Evolutionary conservation across 2,329 filamentous ascomycete genomes (phyloP).

Genomic region (Aspergillus phoenicis): DNA sequence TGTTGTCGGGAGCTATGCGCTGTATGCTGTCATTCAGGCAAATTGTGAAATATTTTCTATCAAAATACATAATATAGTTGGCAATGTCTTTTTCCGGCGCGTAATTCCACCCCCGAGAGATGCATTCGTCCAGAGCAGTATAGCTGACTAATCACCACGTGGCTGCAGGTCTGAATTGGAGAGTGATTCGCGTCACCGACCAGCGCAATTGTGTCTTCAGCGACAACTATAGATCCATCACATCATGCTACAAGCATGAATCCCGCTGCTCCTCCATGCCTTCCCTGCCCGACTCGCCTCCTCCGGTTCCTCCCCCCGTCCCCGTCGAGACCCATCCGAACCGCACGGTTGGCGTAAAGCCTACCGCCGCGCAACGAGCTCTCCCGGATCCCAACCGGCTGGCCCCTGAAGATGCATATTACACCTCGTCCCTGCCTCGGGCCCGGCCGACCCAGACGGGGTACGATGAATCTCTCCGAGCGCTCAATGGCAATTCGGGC

Average conservation of each 20-base stretch:
- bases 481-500: slow-evolving; percentile 45
- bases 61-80: not conserved
- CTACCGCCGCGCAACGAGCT: slow-evolving; percentile 39
- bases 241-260: slow-evolving; percentile 34
- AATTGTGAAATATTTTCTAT: not conserved
- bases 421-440: slow-evolving; percentile 63
- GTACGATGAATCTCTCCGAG: slow-evolving; percentile 39
- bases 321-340: slow-evolving; percentile 52
- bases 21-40: not conserved
- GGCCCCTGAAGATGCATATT: slow-evolving; percentile 82
- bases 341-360: slow-evolving; percentile 40
- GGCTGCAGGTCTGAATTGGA: not conserved
- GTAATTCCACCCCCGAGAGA: not conserved
- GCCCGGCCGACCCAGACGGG: slow-evolving; percentile 43
- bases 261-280: slow-evolving; percentile 35
- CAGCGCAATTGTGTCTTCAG: not conserved
- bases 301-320: slow-evolving; percentile 46
- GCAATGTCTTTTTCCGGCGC: not conserved
- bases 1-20: not conserved
- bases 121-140: not conserved
- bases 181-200: slow-evolving; percentile 2
- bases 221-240: not conserved
- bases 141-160: slow-evolving; percentile 17
- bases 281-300: slow-evolving; percentile 36
- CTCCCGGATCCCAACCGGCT: slow-evolving; percentile 68